These are phyloP conservation scores for Metarhizium album DNA, from an alignment of 2,329 filamentous ascomycete species.

Conservation along the genomic window DNA sequence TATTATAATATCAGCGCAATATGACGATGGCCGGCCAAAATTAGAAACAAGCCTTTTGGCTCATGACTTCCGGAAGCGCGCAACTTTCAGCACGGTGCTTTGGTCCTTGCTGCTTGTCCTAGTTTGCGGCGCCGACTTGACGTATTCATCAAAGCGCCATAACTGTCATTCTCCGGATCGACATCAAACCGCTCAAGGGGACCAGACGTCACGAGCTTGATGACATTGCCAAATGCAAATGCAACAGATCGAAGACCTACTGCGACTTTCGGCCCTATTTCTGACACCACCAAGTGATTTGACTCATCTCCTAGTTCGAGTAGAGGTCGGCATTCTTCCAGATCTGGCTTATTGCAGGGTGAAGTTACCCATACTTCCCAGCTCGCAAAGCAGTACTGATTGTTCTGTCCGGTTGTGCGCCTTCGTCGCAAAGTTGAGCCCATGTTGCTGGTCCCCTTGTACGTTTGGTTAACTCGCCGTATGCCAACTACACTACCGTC, in stretches of 20 bases:
- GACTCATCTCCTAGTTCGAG: conserved; percentile 28
- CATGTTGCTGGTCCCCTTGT: background rate
- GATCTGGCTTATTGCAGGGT: conserved; percentile 31
- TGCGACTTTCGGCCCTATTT: conserved; percentile 51
- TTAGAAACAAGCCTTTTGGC: no score
- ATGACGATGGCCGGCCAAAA: no score
- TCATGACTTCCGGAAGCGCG: background rate
- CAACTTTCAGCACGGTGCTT: conserved; percentile 5
- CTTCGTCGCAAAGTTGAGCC: conserved; percentile 2
- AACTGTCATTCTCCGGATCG: conserved; percentile 17
- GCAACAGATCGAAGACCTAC: conserved; percentile 56
- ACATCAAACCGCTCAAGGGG: conserved; percentile 52
- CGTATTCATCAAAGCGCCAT: conserved; percentile 23
- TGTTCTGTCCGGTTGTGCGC: background rate
- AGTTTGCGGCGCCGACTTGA: conserved; percentile 28
- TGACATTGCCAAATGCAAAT: conserved; percentile 59
- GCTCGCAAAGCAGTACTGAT: conserved; percentile 8
- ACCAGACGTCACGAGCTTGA: conserved; percentile 59
- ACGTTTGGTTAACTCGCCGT: conserved; percentile 29
- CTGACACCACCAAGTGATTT: conserved; percentile 51
- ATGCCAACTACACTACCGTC: conserved; percentile 54
- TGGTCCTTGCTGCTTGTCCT: conserved; percentile 13
- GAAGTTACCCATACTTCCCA: conserved; percentile 48
- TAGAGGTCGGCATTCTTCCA: conserved; percentile 35
- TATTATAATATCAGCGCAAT: no score